Evolutionary conservation across 1,139 yeast genomes (phyloP).

Genomic region (Pichia sp.): DNA sequence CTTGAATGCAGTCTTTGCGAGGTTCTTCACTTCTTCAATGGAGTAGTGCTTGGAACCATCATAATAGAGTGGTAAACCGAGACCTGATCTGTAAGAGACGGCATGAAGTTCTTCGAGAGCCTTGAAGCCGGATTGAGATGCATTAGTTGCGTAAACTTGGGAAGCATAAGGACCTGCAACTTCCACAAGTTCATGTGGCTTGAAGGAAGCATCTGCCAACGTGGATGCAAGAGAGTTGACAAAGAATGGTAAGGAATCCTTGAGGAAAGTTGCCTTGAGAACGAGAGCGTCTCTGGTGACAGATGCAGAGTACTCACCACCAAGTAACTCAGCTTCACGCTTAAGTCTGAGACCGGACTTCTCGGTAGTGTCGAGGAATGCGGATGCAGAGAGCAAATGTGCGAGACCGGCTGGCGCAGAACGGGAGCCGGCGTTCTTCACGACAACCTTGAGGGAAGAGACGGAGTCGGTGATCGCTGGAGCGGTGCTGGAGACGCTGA

Average conservation of each 20-base stretch:
- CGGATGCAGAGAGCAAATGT: constrained; percentile 78
- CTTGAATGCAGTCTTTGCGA: constrained; percentile 64
- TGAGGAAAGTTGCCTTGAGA: constrained; percentile 74
- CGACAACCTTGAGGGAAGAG: constrained; percentile 60
- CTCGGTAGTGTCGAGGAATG: constrained; percentile 73
- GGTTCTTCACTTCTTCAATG: constrained; percentile 58
- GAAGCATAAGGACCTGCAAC: constrained; percentile 73
- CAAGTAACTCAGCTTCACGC: constrained; percentile 91
- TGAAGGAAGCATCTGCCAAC: constrained; percentile 63
- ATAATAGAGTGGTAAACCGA: constrained; percentile 77
- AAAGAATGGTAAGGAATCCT: constrained; percentile 85
- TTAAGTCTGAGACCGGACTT: constrained; percentile 90
- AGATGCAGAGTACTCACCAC: constrained; percentile 65
- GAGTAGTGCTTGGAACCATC: constrained; percentile 47
- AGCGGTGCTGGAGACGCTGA: constrained; percentile 37
- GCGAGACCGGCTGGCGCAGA: constrained; percentile 65
- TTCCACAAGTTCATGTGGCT: constrained; percentile 78
- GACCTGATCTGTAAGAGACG: constrained; percentile 78
- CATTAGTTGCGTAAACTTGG: constrained; percentile 46
- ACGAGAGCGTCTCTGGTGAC: constrained; percentile 83
- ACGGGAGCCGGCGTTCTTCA: constrained; percentile 86
- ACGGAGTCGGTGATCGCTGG: constrained; percentile 35
- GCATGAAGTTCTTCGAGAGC: constrained; percentile 80
- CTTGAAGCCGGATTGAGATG: constrained; percentile 43
- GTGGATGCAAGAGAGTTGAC: constrained; percentile 82